A percentile compares a stretch with the other conserved stretches of the same genome.
Conservation (phyloP, 768 basidiomycete species). For the Cubamyces lactineus region DNA sequence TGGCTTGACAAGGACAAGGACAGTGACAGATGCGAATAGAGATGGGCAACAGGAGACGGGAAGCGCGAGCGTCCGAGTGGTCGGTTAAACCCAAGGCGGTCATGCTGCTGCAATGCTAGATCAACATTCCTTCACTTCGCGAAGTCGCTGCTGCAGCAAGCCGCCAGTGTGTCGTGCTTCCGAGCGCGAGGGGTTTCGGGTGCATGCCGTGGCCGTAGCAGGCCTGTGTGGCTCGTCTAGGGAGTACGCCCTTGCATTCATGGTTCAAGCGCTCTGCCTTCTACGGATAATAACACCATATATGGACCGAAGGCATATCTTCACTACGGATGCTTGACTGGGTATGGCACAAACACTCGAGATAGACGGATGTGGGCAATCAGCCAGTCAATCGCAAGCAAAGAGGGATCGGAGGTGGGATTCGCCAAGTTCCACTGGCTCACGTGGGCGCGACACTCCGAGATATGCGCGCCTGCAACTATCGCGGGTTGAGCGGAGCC, state of each 20-base stretch:
- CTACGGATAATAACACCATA: too few species aligned
- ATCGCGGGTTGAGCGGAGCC: background rate
- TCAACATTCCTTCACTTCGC: background rate
- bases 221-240: background rate
- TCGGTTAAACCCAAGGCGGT: too few species aligned
- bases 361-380: too few species aligned
- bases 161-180: background rate
- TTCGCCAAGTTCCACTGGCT: background rate
- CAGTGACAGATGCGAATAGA: background rate
- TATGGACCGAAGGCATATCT: too few species aligned
- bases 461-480: conserved; percentile 3
- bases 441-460: conserved; percentile 22
- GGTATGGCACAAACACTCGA: too few species aligned
- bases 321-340: too few species aligned
- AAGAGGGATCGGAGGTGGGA: too few species aligned
- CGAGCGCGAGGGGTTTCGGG: background rate
- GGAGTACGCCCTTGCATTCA: background rate
- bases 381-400: too few species aligned
- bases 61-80: too few species aligned
- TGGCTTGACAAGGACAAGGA: background rate
- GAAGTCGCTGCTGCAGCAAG: too few species aligned
- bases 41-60: background rate
- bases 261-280: too few species aligned
- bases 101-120: too few species aligned
- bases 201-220: background rate